A percentile compares a stretch with the other conserved stretches of the same genome.
phyloP scores from a whole-genome alignment of 495 filamentous ascomycete genomes.

The Neurospora sp. region DNA sequence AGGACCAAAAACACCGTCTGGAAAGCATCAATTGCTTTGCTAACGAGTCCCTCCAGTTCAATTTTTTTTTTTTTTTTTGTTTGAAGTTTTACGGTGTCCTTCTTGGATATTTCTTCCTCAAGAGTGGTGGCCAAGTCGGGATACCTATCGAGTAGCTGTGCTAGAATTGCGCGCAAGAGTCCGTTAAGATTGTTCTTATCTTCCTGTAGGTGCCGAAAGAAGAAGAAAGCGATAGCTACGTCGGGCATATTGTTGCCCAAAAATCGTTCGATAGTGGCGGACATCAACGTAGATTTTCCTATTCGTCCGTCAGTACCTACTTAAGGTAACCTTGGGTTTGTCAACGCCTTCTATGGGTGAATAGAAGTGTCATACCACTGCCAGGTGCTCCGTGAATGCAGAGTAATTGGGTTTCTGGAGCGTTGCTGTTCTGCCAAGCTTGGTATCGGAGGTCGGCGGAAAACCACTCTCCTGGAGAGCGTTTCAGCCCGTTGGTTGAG shows the following conservation, averaged over 20 bases:
- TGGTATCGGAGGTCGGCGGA: background rate
- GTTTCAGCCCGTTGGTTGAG: too few species aligned
- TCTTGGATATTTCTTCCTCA: too few species aligned
- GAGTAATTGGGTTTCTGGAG: background rate
- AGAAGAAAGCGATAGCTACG: background rate
- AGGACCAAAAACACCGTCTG: background rate
- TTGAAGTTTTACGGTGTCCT: too few species aligned
- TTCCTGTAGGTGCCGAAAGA: background rate
- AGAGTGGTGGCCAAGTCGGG: background rate
- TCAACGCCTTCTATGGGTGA: background rate
- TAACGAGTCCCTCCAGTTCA: background rate
- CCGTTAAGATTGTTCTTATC: background rate
- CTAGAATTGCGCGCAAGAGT: background rate
- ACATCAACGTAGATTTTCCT: background rate
- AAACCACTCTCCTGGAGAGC: background rate
- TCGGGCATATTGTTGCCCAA: background rate
- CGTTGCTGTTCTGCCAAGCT: background rate
- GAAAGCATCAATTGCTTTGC: background rate
- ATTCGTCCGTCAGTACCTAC: background rate
- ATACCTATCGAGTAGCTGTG: background rate
- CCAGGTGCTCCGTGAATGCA: background rate
- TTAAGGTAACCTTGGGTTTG: background rate
- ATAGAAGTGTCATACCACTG: background rate
- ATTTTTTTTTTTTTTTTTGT: too few species aligned
- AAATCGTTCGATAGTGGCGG: background rate